Conservation (phyloP, 176 grass and related monocot genomes). For the Oryza coarctata region DNA sequence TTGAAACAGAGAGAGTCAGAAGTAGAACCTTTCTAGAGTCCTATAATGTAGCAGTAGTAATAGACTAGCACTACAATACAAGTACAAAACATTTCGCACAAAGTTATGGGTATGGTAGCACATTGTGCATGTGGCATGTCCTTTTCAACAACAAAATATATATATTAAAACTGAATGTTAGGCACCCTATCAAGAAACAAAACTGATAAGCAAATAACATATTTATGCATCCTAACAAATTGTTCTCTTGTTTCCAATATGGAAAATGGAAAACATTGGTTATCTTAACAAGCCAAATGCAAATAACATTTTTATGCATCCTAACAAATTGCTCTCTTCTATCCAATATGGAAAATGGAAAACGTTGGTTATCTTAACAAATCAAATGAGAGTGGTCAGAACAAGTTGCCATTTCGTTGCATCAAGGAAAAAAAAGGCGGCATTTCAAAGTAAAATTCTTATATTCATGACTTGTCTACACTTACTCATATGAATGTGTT, state of each 20-base stretch:
- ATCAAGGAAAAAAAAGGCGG: not conserved
- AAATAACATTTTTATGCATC: not conserved
- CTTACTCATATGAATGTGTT: not conserved
- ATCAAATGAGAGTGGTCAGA: not conserved
- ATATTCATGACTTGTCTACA: not conserved
- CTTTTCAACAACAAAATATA: not conserved
- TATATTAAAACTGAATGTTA: not conserved
- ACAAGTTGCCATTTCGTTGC: not conserved
- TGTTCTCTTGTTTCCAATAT: not conserved
- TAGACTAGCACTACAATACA: not conserved
- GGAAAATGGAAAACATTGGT: not conserved
- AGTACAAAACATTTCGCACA: not conserved
- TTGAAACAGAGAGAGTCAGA: too few species aligned
- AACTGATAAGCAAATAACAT: not conserved
- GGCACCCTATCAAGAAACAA: not conserved
- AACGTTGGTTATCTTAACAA: not conserved
- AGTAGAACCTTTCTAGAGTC: too few species aligned
- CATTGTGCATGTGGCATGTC: not conserved
- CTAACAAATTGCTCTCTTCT: not conserved
- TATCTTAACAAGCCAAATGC: too few species aligned
- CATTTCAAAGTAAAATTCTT: not conserved
- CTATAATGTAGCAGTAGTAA: too few species aligned
- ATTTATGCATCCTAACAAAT: not conserved
- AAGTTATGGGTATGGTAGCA: not conserved
- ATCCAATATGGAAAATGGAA: not conserved